phyloP scores from a whole-genome alignment of 2,329 filamentous ascomycete genomes.

The Botryotinia globosa region DNA sequence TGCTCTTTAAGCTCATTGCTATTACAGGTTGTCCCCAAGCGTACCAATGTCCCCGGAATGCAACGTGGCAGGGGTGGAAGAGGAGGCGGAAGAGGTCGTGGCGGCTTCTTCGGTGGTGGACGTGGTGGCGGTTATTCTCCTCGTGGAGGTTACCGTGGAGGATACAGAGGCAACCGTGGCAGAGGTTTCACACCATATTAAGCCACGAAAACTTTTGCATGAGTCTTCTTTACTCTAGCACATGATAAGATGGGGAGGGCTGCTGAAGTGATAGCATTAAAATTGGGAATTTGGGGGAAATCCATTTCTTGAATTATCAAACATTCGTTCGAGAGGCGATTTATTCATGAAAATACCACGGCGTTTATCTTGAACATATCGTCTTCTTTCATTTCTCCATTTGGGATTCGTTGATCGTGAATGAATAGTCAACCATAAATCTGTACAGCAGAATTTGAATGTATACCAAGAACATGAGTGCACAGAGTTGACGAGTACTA shows the following conservation, averaged over 20 bases:
- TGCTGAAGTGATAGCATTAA: conserved; percentile 3
- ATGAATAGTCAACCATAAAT: not conserved
- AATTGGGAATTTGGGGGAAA: conserved; percentile 1
- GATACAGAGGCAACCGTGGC: conserved; percentile 53
- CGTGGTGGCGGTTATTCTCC: conserved; percentile 39
- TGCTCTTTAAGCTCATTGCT: not conserved
- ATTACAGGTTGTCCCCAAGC: conserved; percentile 75
- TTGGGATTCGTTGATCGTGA: not conserved
- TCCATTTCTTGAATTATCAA: conserved; percentile 1
- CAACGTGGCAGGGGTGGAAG: conserved; percentile 65
- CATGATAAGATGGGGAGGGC: conserved; percentile 5
- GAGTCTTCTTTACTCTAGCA: not conserved
- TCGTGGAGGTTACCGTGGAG: conserved; percentile 59
- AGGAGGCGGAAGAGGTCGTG: conserved; percentile 47
- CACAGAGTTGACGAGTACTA: not conserved
- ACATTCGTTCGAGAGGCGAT: not conserved
- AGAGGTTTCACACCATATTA: conserved; percentile 66
- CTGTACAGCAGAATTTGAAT: not conserved
- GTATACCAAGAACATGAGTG: not conserved
- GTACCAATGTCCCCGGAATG: conserved; percentile 96
- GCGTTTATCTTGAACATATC: conserved; percentile 9
- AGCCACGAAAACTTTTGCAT: conserved; percentile 19
- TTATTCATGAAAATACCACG: conserved; percentile 11
- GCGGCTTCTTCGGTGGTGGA: conserved; percentile 44
- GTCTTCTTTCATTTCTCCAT: conserved; percentile 5